Evolutionary conservation across 2,329 filamentous ascomycete genomes (phyloP).

Genomic region (Diaporthe caulivora): DNA sequence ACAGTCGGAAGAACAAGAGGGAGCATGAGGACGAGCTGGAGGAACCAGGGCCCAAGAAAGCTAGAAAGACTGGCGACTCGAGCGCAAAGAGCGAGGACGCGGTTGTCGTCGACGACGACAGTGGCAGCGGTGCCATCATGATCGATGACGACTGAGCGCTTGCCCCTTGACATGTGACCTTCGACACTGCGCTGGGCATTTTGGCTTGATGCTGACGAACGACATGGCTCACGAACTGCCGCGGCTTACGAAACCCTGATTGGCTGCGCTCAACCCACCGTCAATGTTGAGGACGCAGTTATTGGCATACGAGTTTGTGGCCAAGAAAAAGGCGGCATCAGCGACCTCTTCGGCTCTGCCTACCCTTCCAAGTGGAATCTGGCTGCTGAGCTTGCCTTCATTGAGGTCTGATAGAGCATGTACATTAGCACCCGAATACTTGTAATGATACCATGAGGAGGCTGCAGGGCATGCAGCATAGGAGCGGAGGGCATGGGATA

Average conservation of each 20-base stretch:
- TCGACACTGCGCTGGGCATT: not conserved
- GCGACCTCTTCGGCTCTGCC: slow-evolving; percentile 80
- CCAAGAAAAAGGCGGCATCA: slow-evolving; percentile 84
- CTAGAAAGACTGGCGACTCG: slow-evolving; percentile 53
- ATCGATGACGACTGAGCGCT: slow-evolving; percentile 71
- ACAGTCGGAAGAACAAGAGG: slow-evolving; percentile 60
- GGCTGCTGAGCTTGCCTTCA: slow-evolving; percentile 52
- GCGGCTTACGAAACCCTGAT: not conserved
- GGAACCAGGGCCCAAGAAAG: slow-evolving; percentile 60
- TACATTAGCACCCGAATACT: slow-evolving; percentile 34
- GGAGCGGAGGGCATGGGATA: slow-evolving; percentile 35
- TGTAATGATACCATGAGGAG: slow-evolving; percentile 33
- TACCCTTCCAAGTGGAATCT: slow-evolving; percentile 76
- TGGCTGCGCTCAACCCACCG: slow-evolving; percentile 79
- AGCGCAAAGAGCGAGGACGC: slow-evolving; percentile 56
- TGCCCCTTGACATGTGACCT: not conserved
- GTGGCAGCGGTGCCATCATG: slow-evolving; percentile 71
- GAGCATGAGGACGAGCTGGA: slow-evolving; percentile 57
- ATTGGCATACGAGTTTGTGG: slow-evolving; percentile 83
- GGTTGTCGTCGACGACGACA: slow-evolving; percentile 63
- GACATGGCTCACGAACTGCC: slow-evolving; percentile 4
- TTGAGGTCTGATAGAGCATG: slow-evolving; percentile 47
- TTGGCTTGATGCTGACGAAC: not conserved
- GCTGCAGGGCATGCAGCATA: slow-evolving; percentile 32
- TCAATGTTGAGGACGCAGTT: slow-evolving; percentile 90